Percentiles rank a stretch among this genome's conserved stretches.
Conservation (phyloP, 768 basidiomycete genomes). For the Hygrophorus russula region DNA sequence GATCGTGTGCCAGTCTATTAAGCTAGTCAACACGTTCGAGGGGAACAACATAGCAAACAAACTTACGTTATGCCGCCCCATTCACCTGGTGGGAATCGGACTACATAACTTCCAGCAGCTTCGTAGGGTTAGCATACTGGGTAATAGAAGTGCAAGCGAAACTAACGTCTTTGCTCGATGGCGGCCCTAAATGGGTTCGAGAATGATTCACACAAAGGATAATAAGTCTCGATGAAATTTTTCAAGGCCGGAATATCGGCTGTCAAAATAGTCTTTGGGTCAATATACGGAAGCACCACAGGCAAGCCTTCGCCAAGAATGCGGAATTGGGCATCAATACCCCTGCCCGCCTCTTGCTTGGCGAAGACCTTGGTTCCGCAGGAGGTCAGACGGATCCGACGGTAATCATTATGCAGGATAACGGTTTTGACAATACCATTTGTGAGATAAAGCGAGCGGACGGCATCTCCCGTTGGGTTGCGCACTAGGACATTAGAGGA, state of each 20-base stretch:
- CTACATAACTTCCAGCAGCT: slow-evolving; percentile 67
- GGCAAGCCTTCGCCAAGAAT: slow-evolving; percentile 79
- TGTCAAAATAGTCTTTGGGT: slow-evolving; percentile 47
- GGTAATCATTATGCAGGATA: slow-evolving; percentile 72
- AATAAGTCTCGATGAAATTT: slow-evolving; percentile 65
- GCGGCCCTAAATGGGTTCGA: slow-evolving; percentile 42
- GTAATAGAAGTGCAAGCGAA: slow-evolving; percentile 4
- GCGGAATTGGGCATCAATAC: slow-evolving; percentile 52
- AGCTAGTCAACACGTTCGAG: slow-evolving; percentile 3
- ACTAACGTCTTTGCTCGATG: slow-evolving; percentile 46
- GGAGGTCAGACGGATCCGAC: slow-evolving; percentile 74
- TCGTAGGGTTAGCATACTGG: slow-evolving; percentile 1
- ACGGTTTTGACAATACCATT: slow-evolving; percentile 80
- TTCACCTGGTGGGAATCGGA: slow-evolving; percentile 50
- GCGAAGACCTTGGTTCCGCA: slow-evolving; percentile 92
- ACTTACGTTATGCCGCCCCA: slow-evolving; percentile 45
- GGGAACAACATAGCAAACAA: background rate
- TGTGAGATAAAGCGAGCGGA: slow-evolving; percentile 78
- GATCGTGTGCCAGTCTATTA: slow-evolving; percentile 60
- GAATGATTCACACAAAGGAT: slow-evolving; percentile 65
- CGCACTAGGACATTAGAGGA: slow-evolving; percentile 72
- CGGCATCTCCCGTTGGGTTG: slow-evolving; percentile 61
- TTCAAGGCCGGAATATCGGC: slow-evolving; percentile 47
- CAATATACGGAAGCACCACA: slow-evolving; percentile 73
- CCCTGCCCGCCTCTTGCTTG: slow-evolving; percentile 72